Conservation (phyloP, 163 green algal genomes). For the Scenedesmus sp. region DNA sequence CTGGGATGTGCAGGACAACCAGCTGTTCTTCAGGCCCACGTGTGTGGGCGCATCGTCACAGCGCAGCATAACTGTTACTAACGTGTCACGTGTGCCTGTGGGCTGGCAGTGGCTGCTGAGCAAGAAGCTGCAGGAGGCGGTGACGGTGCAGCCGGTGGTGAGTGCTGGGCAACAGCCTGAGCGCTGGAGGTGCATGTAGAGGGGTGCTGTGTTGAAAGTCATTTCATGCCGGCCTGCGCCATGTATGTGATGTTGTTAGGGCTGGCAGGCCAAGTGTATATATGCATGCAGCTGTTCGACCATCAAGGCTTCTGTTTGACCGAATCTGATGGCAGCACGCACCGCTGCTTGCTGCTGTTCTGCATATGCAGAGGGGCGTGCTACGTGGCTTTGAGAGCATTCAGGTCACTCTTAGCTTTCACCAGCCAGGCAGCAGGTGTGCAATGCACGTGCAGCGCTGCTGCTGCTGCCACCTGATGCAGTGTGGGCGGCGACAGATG, state of each 20-base stretch:
- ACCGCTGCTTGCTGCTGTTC: background rate
- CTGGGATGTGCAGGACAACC: conserved; percentile 39
- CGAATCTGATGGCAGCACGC: background rate
- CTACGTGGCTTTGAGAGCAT: conserved; percentile 73
- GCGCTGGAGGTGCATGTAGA: too few relatives aligned
- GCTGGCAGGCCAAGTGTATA: too few relatives aligned
- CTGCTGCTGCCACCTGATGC: conserved; percentile 54
- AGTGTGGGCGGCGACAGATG: background rate
- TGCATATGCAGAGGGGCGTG: conserved; percentile 54
- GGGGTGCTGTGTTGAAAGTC: too few relatives aligned
- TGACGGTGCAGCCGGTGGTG: conserved; percentile 62
- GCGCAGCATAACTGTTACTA: conserved; percentile 69
- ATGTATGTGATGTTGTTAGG: too few relatives aligned
- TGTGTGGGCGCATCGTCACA: conserved; percentile 77
- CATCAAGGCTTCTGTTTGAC: background rate
- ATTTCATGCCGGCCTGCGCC: too few relatives aligned
- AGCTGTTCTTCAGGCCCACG: conserved; percentile 79
- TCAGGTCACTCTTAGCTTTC: conserved; percentile 70
- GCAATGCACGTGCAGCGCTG: conserved; percentile 58
- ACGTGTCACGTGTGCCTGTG: conserved; percentile 70
- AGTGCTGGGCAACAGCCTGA: background rate
- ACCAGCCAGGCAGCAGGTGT: conserved; percentile 60
- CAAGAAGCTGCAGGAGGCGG: conserved; percentile 55
- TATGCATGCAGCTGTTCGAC: too few relatives aligned
- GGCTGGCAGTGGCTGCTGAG: conserved; percentile 68